Evolutionary conservation across 495 filamentous ascomycete genomes (phyloP).

Genomic region (Aspergillus sclerotiicarbonarius): DNA sequence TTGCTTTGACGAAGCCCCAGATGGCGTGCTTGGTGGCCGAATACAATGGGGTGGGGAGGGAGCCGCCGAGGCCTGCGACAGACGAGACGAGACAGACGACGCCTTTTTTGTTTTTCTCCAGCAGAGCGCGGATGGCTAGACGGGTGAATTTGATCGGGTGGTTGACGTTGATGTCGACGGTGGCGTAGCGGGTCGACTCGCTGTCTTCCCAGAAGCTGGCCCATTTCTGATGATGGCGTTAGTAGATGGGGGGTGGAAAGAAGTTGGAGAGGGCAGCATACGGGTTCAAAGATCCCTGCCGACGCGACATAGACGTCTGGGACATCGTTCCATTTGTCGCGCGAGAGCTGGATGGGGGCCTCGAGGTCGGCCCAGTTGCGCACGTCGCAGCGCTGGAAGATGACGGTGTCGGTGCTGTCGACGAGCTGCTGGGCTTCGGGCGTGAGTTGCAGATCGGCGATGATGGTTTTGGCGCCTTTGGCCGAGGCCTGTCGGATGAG

Average conservation of each 20-base stretch:
- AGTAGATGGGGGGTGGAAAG: no score
- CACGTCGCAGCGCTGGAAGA: constrained; percentile 4
- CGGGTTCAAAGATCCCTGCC: constrained; percentile 11
- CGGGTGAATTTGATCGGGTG: constrained; percentile 11
- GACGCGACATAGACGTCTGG: constrained; percentile 6
- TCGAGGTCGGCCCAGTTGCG: background rate
- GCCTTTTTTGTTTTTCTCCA: constrained; percentile 6
- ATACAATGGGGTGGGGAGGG: background rate
- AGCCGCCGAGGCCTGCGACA: background rate
- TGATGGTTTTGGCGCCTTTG: constrained; percentile 4
- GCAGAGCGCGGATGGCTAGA: constrained; percentile 4
- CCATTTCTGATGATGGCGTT: constrained; percentile 2
- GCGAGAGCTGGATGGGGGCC: background rate
- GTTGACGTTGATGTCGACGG: constrained; percentile 12
- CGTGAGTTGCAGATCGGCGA: constrained; percentile 3
- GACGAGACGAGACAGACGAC: background rate
- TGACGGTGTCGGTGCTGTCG: background rate
- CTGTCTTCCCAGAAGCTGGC: constrained; percentile 12
- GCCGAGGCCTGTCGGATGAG: background rate
- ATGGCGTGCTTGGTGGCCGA: background rate
- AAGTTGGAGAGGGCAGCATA: no score
- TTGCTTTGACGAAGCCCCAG: constrained; percentile 1
- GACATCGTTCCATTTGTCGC: constrained; percentile 2
- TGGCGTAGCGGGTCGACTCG: constrained; percentile 2
- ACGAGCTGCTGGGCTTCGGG: constrained; percentile 3